These are phyloP conservation scores for Salvia sclarea DNA, from an alignment of 305 asterid species.

Conservation along the genomic window DNA sequence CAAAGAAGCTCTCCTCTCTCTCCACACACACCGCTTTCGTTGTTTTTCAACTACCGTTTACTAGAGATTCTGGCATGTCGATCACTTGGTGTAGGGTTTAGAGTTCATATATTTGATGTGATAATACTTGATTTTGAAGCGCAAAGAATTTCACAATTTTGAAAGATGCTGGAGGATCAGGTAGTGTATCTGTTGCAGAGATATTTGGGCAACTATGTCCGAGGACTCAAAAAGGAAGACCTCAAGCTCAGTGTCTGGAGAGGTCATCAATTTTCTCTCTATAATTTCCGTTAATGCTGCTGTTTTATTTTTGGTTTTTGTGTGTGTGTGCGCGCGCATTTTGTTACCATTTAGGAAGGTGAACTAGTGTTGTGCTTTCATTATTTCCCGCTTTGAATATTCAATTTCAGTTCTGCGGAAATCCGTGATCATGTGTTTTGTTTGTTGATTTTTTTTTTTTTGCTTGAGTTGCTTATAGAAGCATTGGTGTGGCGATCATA, in stretches of 20 bases:
- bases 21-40: neutral
- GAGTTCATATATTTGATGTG: neutral
- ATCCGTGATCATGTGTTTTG: neutral
- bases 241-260: constrained; percentile 98
- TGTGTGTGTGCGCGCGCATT: too few species aligned
- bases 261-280: constrained; percentile 46
- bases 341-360: neutral
- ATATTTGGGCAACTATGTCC: constrained; percentile 89
- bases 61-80: too few species aligned
- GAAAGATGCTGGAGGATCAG: constrained; percentile 96
- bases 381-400: neutral
- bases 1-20: neutral
- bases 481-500: neutral
- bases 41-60: neutral
- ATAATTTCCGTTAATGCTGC: neutral
- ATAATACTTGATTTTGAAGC: neutral
- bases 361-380: constrained; percentile 7
- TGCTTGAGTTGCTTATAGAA: neutral
- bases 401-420: constrained; percentile 3
- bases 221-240: constrained; percentile 94
- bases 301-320: too few species aligned
- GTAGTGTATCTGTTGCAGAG: constrained; percentile 84
- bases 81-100: neutral
- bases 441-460: neutral
- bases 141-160: constrained; percentile 20